phyloP scores from a whole-genome alignment of 768 basidiomycete genomes.

The Kwoniella dendrophila region DNA sequence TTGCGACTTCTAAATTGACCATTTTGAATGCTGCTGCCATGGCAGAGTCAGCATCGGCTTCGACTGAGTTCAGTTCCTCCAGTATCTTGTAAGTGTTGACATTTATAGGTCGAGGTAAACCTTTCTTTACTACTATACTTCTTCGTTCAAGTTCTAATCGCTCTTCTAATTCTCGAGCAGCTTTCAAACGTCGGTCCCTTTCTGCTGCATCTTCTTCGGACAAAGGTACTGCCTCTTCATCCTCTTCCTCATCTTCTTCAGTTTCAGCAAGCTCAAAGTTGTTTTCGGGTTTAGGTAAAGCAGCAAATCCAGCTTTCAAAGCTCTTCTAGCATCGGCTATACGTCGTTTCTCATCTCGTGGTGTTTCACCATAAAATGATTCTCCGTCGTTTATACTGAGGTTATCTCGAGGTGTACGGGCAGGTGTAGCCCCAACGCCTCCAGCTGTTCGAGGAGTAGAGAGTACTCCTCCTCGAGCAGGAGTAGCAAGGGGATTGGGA shows the following conservation, averaged over 20 bases:
- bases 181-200: constrained; percentile 73
- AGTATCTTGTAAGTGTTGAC: constrained; percentile 72
- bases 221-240: constrained; percentile 55
- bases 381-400: constrained; percentile 81
- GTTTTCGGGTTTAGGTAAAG: constrained; percentile 88
- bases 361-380: constrained; percentile 67
- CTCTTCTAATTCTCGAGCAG: constrained; percentile 74
- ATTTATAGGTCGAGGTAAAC: constrained; percentile 81
- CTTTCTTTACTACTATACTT: constrained; percentile 76
- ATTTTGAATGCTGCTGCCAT: constrained; percentile 64
- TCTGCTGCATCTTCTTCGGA: constrained; percentile 89
- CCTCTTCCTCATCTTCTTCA: constrained; percentile 72
- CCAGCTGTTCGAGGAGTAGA: constrained; percentile 62
- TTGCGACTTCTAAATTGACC: constrained; percentile 75
- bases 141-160: constrained; percentile 76
- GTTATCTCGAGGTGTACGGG: constrained; percentile 92
- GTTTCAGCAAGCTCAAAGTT: constrained; percentile 94
- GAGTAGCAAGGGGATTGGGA: constrained; percentile 93
- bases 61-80: constrained; percentile 60
- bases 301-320: constrained; percentile 77
- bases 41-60: constrained; percentile 58
- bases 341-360: constrained; percentile 71
- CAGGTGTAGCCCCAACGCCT: constrained; percentile 66
- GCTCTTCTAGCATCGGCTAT: constrained; percentile 70
- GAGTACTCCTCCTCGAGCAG: constrained; percentile 62